phyloP scores from a whole-genome alignment of 1,284 basidiomycete genomes.

The Chiua sp. region DNA sequence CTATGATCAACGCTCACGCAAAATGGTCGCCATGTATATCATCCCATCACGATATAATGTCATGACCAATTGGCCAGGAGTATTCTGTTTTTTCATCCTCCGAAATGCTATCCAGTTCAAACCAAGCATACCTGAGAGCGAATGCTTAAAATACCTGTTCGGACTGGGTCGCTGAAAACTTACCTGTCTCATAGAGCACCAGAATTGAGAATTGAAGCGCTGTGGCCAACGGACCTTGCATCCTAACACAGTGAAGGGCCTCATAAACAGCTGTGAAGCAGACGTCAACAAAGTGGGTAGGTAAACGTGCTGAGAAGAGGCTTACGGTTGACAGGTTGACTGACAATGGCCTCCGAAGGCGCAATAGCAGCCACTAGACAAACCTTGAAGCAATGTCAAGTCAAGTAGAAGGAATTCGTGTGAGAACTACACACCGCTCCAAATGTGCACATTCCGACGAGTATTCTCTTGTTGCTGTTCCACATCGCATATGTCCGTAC shows the following conservation, averaged over 20 bases:
- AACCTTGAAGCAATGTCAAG: constrained; percentile 4
- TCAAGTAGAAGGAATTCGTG: background rate
- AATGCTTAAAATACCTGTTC: background rate
- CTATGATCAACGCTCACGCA: constrained; percentile 5
- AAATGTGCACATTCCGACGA: constrained; percentile 18
- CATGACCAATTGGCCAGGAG: constrained; percentile 13
- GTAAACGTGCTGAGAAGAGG: background rate
- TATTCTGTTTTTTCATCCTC: constrained; percentile 15
- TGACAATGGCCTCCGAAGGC: constrained; percentile 15
- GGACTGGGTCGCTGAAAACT: background rate
- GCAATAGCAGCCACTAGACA: constrained; percentile 13
- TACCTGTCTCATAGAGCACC: constrained; percentile 24
- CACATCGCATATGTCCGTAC: constrained; percentile 31
- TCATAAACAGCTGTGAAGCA: constrained; percentile 17
- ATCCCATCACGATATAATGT: constrained; percentile 30
- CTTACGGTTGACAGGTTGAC: constrained; percentile 10
- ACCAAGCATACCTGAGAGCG: constrained; percentile 18
- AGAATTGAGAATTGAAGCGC: constrained; percentile 16
- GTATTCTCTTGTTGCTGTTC: constrained; percentile 22
- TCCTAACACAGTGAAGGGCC: constrained; percentile 13
- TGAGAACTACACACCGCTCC: constrained; percentile 16
- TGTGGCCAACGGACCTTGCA: constrained; percentile 7
- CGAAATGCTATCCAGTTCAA: constrained; percentile 26
- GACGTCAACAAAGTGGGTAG: background rate
- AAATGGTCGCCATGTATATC: constrained; percentile 25